These are phyloP conservation scores for Diaporthe vaccinii DNA, from an alignment of 2,329 filamentous ascomycete genomes.

Conservation along the genomic window DNA sequence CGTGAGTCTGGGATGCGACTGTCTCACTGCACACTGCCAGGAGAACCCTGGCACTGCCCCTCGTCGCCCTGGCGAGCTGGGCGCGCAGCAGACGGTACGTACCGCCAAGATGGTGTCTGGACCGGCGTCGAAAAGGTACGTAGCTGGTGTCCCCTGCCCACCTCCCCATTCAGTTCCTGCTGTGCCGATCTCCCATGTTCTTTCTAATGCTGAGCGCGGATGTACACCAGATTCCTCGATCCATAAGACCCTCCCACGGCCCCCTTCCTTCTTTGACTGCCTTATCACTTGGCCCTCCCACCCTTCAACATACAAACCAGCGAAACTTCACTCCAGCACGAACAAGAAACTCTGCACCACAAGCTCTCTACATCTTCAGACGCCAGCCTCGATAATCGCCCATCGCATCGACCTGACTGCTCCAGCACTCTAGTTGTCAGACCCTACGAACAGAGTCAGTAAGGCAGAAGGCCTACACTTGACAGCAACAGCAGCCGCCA, in stretches of 20 bases:
- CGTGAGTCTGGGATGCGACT: conserved; percentile 24
- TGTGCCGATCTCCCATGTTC: conserved; percentile 37
- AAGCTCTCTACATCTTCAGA: not conserved
- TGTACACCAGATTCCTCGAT: conserved; percentile 39
- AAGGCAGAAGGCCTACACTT: conserved; percentile 25
- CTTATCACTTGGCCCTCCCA: not conserved
- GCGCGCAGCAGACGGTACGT: conserved; percentile 28
- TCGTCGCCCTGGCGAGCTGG: conserved; percentile 26
- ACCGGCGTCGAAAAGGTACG: conserved; percentile 31
- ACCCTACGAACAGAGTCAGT: not conserved
- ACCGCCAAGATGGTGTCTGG: conserved; percentile 38
- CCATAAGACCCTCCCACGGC: conserved; percentile 39
- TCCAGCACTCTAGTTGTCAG: not conserved
- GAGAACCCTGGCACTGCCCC: conserved; percentile 37
- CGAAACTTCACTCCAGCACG: not conserved
- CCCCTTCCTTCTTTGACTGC: conserved; percentile 34
- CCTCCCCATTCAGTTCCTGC: conserved; percentile 32
- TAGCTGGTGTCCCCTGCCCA: conserved; percentile 16
- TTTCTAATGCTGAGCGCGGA: conserved; percentile 32
- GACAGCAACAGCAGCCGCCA: conserved; percentile 37
- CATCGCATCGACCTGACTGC: not conserved
- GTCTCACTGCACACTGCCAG: conserved; percentile 23
- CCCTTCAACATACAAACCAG: not conserved
- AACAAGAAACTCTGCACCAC: not conserved
- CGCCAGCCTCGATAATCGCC: too few species aligned